These are phyloP conservation scores for Phoma sp. DNA, from an alignment of 2,329 filamentous ascomycete genomes.

Conservation along the genomic window DNA sequence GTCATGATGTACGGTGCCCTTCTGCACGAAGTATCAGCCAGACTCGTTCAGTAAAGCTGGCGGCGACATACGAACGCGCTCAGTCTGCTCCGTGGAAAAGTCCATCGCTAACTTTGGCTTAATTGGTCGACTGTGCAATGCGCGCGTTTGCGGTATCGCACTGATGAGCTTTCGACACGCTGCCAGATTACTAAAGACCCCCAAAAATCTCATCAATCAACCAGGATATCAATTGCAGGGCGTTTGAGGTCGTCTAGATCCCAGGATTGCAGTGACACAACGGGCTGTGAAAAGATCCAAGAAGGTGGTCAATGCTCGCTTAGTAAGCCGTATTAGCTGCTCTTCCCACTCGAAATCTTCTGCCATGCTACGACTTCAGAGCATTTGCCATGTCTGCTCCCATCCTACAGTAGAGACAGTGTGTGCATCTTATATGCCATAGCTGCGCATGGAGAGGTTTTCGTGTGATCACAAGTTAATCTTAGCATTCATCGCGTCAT, in stretches of 20 bases:
- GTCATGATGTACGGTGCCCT: conserved; percentile 42
- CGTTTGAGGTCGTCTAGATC: background rate
- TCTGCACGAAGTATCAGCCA: conserved; percentile 29
- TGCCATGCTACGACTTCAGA: too few species aligned
- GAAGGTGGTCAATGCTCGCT: background rate
- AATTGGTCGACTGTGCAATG: background rate
- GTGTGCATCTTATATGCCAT: too few species aligned
- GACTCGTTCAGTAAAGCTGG: conserved; percentile 21
- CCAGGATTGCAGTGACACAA: background rate
- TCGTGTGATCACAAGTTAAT: too few species aligned
- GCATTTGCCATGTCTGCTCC: too few species aligned
- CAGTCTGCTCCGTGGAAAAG: conserved; percentile 31
- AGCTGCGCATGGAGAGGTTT: too few species aligned
- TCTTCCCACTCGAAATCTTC: too few species aligned
- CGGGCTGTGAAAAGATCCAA: background rate
- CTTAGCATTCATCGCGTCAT: too few species aligned
- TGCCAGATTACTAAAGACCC: background rate
- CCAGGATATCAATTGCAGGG: background rate
- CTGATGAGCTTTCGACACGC: conserved; percentile 3
- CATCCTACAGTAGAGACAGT: too few species aligned
- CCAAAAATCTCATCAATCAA: conserved; percentile 1
- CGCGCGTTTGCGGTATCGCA: background rate
- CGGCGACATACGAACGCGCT: conserved; percentile 44
- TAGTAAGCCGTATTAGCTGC: background rate
- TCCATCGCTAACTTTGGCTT: conserved; percentile 26